Conservation (phyloP, 164 flowering plant species). For the Umbilicus rupestris region DNA sequence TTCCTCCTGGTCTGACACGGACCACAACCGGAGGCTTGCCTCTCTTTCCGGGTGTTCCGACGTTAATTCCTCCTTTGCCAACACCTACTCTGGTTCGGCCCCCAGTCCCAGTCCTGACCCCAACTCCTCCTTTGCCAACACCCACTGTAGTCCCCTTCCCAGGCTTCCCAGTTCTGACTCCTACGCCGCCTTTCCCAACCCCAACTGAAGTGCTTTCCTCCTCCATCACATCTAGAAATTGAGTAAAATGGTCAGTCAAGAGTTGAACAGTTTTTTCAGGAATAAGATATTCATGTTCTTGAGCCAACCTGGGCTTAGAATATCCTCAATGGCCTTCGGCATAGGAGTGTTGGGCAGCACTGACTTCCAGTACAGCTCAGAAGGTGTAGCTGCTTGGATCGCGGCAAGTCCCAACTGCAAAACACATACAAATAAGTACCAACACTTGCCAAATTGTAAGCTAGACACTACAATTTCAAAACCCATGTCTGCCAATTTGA, state of each 20-base stretch:
- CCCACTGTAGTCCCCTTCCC: slow-evolving; percentile 7
- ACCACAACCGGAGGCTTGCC: slow-evolving; percentile 30
- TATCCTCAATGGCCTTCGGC: slow-evolving; percentile 27
- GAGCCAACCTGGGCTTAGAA: slow-evolving; percentile 26
- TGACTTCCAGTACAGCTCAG: slow-evolving; percentile 36
- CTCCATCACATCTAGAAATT: slow-evolving; percentile 20
- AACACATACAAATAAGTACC: not conserved
- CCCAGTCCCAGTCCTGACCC: slow-evolving; percentile 17
- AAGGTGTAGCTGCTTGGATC: slow-evolving; percentile 31
- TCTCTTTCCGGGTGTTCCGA: slow-evolving; percentile 25
- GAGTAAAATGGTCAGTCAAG: not conserved
- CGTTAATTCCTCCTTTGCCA: slow-evolving; percentile 35
- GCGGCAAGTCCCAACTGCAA: slow-evolving; percentile 29
- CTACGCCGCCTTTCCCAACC: slow-evolving; percentile 9
- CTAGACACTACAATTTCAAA: not conserved
- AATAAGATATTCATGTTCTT: not conserved
- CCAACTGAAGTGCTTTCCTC: slow-evolving; percentile 25
- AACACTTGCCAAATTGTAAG: not conserved
- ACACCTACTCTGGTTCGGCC: slow-evolving; percentile 24
- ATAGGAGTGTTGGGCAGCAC: slow-evolving; percentile 33
- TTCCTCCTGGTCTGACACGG: slow-evolving; percentile 15
- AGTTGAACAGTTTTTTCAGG: not conserved
- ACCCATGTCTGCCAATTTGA: not conserved
- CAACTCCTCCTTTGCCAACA: slow-evolving; percentile 17
- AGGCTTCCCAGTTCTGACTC: slow-evolving; percentile 3